Conservation (phyloP, 106 monocot genomes). For the Dendrobium chrysotoxum region DNA sequence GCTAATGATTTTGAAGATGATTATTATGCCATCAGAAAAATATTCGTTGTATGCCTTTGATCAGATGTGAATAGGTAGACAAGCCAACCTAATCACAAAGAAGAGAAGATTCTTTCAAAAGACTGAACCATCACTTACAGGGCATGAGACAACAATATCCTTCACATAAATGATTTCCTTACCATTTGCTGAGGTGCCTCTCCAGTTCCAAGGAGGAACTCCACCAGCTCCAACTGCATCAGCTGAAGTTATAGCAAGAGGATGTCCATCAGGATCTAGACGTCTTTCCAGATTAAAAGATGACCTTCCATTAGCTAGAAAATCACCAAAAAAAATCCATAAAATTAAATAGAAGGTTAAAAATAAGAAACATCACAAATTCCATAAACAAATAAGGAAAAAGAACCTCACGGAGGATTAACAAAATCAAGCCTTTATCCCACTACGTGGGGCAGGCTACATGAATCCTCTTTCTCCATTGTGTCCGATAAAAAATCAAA, state of each 20-base stretch:
- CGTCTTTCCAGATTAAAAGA: constrained; percentile 65
- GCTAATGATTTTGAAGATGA: no score
- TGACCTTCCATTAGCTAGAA: constrained; percentile 62
- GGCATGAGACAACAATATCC: no score
- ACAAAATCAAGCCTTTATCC: no score
- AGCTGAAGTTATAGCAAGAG: constrained; percentile 82
- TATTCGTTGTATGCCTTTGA: no score
- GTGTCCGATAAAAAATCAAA: no score
- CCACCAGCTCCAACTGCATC: constrained; percentile 62
- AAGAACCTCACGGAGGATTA: neutral
- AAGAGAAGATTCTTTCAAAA: no score
- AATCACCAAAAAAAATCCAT: neutral
- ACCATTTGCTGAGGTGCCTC: constrained; percentile 74
- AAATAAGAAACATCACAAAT: neutral
- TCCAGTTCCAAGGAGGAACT: constrained; percentile 93
- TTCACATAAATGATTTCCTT: neutral
- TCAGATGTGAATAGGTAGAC: no score
- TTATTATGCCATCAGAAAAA: no score
- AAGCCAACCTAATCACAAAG: no score
- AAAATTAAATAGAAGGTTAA: constrained; percentile 2
- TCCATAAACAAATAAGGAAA: neutral
- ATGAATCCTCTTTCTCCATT: no score
- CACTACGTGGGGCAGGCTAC: no score
- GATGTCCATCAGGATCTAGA: constrained; percentile 69
- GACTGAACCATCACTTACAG: no score